Evolutionary conservation across 495 filamentous ascomycete species (phyloP).

Genomic region (Chlorociboria aeruginascens): DNA sequence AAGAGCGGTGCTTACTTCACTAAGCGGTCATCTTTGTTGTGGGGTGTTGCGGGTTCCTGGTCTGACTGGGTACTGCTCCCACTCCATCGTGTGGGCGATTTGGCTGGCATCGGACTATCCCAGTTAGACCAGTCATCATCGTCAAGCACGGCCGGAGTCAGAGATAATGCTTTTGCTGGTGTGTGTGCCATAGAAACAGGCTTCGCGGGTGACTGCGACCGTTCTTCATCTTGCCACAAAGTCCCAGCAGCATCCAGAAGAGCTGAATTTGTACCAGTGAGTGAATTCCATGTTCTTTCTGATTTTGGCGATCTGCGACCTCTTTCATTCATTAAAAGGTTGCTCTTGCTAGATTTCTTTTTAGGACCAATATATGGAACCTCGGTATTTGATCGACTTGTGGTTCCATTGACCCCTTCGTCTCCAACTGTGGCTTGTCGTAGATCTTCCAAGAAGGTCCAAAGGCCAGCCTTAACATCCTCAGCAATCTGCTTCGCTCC

Average conservation of each 20-base stretch:
- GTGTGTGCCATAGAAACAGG: neutral
- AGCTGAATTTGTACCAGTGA: constrained; percentile 24
- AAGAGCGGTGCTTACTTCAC: constrained; percentile 35
- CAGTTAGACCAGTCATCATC: constrained; percentile 65
- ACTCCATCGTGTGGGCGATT: constrained; percentile 34
- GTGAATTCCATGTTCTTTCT: constrained; percentile 17
- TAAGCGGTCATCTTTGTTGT: constrained; percentile 39
- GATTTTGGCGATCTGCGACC: constrained; percentile 27
- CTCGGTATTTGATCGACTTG: constrained; percentile 27
- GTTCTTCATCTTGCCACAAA: constrained; percentile 10
- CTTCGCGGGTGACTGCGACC: neutral
- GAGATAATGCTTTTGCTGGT: constrained; percentile 15
- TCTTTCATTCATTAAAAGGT: constrained; percentile 24
- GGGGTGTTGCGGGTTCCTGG: constrained; percentile 28
- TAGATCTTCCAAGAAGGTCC: constrained; percentile 93
- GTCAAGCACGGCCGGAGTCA: constrained; percentile 26
- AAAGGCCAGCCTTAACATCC: constrained; percentile 81
- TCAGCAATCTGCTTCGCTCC: constrained; percentile 72
- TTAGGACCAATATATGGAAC: constrained; percentile 21
- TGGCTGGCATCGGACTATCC: constrained; percentile 42
- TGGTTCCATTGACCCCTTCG: constrained; percentile 57
- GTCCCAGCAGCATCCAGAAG: constrained; percentile 22
- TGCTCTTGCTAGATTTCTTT: constrained; percentile 25
- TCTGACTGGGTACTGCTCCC: constrained; percentile 25
- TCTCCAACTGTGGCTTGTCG: constrained; percentile 92